Conservation (phyloP, 257 asterid genomes). For the Solanum pinnatisectum region DNA sequence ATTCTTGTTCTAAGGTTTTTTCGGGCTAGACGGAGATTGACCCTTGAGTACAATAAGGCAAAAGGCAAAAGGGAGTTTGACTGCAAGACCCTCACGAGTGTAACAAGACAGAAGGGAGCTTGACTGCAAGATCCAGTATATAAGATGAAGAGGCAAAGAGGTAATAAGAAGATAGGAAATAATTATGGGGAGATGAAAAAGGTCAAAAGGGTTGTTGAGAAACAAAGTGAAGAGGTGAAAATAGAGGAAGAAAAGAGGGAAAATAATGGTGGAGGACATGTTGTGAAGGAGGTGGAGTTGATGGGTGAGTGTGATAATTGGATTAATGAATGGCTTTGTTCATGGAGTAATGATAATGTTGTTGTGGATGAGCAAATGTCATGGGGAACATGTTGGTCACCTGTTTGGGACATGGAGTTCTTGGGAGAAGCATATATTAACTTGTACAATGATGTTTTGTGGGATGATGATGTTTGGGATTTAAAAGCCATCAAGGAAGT, state of each 20-base stretch:
- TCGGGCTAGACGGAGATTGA: background rate
- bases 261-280: conserved; percentile 1
- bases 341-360: conserved; percentile 11
- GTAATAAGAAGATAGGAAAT: background rate
- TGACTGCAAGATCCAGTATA: background rate
- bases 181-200: background rate
- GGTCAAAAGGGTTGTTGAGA: background rate
- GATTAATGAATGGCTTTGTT: conserved; percentile 17
- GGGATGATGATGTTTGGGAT: conserved; percentile 56
- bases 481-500: conserved; percentile 14
- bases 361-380: conserved; percentile 40
- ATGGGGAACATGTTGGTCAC: conserved; percentile 51
- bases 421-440: conserved; percentile 22
- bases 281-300: background rate
- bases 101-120: background rate
- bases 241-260: background rate
- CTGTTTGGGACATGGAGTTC: conserved; percentile 44
- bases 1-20: background rate
- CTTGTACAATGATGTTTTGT: conserved; percentile 31
- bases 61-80: background rate
- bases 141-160: conserved; percentile 23
- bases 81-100: background rate
- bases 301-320: background rate
- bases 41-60: background rate
- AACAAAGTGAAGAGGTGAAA: conserved; percentile 1